Evolutionary conservation across 163 green algal species (phyloP).

Genomic region (Scenedesmus sp.): DNA sequence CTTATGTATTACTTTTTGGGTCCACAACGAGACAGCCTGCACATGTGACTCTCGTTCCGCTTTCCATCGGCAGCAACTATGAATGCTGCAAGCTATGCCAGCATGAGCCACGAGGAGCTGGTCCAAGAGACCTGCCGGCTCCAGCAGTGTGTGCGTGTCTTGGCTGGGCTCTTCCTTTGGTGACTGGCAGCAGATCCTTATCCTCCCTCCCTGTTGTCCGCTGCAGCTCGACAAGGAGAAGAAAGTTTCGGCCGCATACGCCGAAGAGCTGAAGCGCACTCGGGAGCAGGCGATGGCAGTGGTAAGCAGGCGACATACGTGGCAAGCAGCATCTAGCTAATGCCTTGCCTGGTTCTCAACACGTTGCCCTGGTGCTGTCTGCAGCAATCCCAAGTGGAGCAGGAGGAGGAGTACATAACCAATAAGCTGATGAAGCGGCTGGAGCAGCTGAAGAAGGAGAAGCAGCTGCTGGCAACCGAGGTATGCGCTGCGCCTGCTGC

Average conservation of each 20-base stretch:
- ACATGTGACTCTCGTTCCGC: background rate
- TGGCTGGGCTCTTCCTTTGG: background rate
- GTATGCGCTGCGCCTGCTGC: constrained; percentile 16
- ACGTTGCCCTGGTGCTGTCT: background rate
- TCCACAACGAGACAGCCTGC: background rate
- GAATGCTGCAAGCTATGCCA: constrained; percentile 8
- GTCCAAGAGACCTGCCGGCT: constrained; percentile 32
- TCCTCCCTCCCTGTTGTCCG: background rate
- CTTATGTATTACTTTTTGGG: background rate
- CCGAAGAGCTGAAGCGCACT: constrained; percentile 52
- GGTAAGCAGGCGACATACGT: constrained; percentile 27
- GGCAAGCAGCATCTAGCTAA: background rate
- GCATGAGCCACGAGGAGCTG: constrained; percentile 43
- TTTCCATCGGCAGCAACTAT: background rate
- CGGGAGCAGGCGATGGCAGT: constrained; percentile 64
- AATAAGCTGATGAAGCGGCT: constrained; percentile 88
- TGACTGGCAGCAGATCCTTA: constrained; percentile 12
- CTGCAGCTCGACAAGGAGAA: constrained; percentile 60
- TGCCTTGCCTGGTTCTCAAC: background rate
- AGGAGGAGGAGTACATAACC: constrained; percentile 87
- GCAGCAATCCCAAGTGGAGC: constrained; percentile 77
- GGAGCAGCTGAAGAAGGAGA: constrained; percentile 84
- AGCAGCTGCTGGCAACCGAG: constrained; percentile 76
- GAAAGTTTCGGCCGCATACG: constrained; percentile 28
- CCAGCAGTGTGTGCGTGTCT: constrained; percentile 37